A percentile compares a stretch with the other conserved stretches of the same genome.
phyloP scores from a whole-genome alignment of 73 alveolate genomes.

The Paramecium octaurelia region DNA sequence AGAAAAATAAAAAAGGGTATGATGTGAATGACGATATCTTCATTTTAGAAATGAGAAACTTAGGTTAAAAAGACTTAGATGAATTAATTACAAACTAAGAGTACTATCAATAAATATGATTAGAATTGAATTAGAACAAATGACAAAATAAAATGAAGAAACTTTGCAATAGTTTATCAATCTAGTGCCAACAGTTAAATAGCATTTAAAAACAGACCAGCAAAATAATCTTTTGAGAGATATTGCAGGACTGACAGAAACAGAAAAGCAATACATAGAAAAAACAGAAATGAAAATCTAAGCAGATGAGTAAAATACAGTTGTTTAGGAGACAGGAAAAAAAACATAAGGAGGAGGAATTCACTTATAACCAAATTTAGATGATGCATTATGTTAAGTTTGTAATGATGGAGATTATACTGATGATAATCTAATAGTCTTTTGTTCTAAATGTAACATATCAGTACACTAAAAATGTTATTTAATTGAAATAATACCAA shows the following conservation, averaged over 20 bases:
- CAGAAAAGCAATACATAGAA: constrained; percentile 5
- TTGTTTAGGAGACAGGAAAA: background rate
- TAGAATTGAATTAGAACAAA: background rate
- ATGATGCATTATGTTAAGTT: constrained; percentile 61
- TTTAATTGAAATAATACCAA: constrained; percentile 54
- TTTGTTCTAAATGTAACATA: constrained; percentile 61
- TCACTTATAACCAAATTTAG: constrained; percentile 27
- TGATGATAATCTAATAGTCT: constrained; percentile 64
- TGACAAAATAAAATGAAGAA: background rate
- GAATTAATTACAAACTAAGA: background rate
- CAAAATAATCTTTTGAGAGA: background rate
- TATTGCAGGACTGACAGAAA: constrained; percentile 37
- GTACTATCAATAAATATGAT: background rate
- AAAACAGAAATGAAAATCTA: background rate
- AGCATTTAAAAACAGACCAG: background rate
- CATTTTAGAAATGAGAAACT: constrained; percentile 37
- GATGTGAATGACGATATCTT: constrained; percentile 26
- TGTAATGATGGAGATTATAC: constrained; percentile 66
- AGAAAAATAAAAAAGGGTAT: constrained; percentile 18
- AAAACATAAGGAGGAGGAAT: constrained; percentile 23
- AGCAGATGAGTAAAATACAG: background rate
- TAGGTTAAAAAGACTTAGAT: background rate
- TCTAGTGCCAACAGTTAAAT: background rate
- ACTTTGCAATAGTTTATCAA: background rate
- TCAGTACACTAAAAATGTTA: constrained; percentile 66